A percentile compares a stretch with the other conserved stretches of the same genome.
Conservation (phyloP, 2,329 filamentous ascomycete genomes). For the Cytospora piceae region DNA sequence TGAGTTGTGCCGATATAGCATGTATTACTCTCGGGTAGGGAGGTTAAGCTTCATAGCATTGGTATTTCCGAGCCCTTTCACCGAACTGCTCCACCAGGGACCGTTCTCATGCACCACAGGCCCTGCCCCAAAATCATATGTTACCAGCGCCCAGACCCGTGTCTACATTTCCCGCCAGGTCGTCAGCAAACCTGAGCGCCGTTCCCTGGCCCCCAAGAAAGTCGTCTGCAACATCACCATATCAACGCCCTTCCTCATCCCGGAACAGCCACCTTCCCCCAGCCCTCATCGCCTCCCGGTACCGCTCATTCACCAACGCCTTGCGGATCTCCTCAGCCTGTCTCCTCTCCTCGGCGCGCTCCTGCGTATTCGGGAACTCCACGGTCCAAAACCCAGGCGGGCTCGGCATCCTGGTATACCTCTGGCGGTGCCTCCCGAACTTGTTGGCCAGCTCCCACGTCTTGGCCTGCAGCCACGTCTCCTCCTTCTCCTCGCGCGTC, state of each 20-base stretch:
- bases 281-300: slow-evolving; percentile 78
- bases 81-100: not conserved
- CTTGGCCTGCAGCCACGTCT: slow-evolving; percentile 75
- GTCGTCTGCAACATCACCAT: not conserved
- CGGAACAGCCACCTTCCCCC: slow-evolving; percentile 79
- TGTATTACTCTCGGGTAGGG: too few relatives aligned
- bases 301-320: slow-evolving; percentile 70
- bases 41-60: too few relatives aligned
- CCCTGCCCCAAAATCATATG: not conserved
- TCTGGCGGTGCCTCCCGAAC: slow-evolving; percentile 76
- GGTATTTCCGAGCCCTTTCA: not conserved
- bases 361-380: slow-evolving; percentile 89
- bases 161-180: not conserved
- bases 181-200: not conserved
- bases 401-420: slow-evolving; percentile 70
- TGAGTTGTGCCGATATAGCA: too few relatives aligned
- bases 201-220: not conserved
- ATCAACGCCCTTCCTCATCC: slow-evolving; percentile 63
- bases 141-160: not conserved
- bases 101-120: not conserved
- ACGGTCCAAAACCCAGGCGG: slow-evolving; percentile 90
- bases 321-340: slow-evolving; percentile 67
- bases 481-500: slow-evolving; percentile 62
- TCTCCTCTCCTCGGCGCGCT: slow-evolving; percentile 66
- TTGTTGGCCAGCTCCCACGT: slow-evolving; percentile 73